A percentile compares a stretch with the other conserved stretches of the same genome.
Conservation (phyloP, 2,329 filamentous ascomycete species). For the Monilinia fructigena region DNA sequence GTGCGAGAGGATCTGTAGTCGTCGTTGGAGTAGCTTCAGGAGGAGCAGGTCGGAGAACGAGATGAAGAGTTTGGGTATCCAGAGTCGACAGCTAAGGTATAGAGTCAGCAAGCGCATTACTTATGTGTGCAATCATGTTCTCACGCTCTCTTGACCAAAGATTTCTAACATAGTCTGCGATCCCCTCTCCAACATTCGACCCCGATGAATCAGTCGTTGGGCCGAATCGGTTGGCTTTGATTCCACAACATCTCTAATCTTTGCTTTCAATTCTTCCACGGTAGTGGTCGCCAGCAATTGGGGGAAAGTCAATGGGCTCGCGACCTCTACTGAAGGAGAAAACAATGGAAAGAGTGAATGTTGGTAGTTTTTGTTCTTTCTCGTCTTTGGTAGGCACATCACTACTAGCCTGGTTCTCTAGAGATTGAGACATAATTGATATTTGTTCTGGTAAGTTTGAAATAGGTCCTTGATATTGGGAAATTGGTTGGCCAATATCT, state of each 20-base stretch:
- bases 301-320: constrained; percentile 51
- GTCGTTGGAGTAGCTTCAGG: constrained; percentile 26
- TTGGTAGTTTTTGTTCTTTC: constrained; percentile 32
- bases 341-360: constrained; percentile 57
- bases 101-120: constrained; percentile 20
- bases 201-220: constrained; percentile 61
- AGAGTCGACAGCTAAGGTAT: constrained; percentile 44
- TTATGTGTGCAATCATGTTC: constrained; percentile 19
- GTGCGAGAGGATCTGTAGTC: constrained; percentile 16
- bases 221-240: constrained; percentile 53
- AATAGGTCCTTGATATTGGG: not conserved
- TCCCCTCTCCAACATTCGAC: constrained; percentile 55
- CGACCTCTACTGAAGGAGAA: constrained; percentile 59
- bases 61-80: constrained; percentile 53
- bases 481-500: not conserved
- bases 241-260: constrained; percentile 53
- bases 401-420: constrained; percentile 18
- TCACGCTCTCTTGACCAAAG: constrained; percentile 52
- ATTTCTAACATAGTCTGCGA: constrained; percentile 56
- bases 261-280: constrained; percentile 57
- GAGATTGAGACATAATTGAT: constrained; percentile 31
- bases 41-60: constrained; percentile 49
- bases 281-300: constrained; percentile 52
- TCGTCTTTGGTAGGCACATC: constrained; percentile 30
- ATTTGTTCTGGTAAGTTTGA: not conserved